These are phyloP conservation scores for Nakazawaea anatomiae DNA, from an alignment of 805 yeast genomes.

Conservation along the genomic window DNA sequence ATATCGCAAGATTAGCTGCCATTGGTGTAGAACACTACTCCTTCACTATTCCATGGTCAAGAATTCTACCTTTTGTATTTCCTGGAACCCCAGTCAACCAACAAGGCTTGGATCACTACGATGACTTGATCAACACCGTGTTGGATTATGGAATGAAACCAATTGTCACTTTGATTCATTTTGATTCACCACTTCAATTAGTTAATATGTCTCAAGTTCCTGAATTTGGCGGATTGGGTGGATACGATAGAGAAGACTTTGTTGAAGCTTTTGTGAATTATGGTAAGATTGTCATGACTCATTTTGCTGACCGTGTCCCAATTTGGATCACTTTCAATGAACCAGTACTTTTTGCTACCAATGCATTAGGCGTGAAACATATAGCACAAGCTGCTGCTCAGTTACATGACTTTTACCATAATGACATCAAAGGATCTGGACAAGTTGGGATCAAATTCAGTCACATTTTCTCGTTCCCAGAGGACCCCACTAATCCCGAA, in stretches of 20 bases:
- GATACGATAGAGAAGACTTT: conserved; percentile 15
- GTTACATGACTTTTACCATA: conserved; percentile 10
- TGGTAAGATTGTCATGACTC: conserved; percentile 25
- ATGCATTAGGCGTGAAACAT: conserved; percentile 20
- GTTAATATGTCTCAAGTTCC: neutral
- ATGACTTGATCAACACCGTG: conserved; percentile 7
- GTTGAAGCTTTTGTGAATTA: conserved; percentile 27
- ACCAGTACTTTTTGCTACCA: conserved; percentile 23
- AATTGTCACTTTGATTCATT: conserved; percentile 27
- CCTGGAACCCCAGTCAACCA: conserved; percentile 9
- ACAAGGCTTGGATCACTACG: conserved; percentile 9
- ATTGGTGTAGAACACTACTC: conserved; percentile 27
- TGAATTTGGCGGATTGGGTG: conserved; percentile 21
- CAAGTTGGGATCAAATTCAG: conserved; percentile 23
- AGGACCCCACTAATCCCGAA: conserved; percentile 18
- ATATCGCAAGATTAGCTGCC: conserved; percentile 24
- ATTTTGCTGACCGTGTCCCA: conserved; percentile 25
- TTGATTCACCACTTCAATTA: conserved; percentile 25
- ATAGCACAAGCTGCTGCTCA: conserved; percentile 17
- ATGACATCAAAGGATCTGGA: conserved; percentile 18
- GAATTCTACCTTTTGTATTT: conserved; percentile 25
- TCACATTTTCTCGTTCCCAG: conserved; percentile 23
- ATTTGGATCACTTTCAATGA: conserved; percentile 28
- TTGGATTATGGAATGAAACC: conserved; percentile 17
- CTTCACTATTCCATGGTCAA: conserved; percentile 28